Base-by-base conservation (phyloP, 768 basidiomycete species). In the Leccinum rimulosum region DNA sequence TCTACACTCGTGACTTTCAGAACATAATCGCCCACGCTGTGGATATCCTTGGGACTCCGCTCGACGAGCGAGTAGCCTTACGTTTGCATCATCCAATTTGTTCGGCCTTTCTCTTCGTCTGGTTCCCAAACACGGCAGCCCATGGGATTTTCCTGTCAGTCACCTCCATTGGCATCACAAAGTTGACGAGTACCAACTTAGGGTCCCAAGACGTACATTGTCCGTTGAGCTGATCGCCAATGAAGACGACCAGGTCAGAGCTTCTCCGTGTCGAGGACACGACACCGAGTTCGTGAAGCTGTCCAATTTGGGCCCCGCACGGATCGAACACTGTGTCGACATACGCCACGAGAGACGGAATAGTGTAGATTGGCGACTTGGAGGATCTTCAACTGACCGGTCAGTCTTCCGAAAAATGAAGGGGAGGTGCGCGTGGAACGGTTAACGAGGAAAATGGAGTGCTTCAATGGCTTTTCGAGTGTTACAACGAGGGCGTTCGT, bases 331-430 rank as follows among this genome's bases (percentile, higher is more conserved):
- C 69, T 2, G 89, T 88, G 60, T 97, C 94, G 81, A 68, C 96
- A 98, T 7, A 74, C 65, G 3, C 93, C 94, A 33, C 82, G 80
- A 4, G 86, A 84, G 52, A 95, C 91, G 0, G 91, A 91, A 74
- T 84, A 98, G 71, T 99, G 96, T 28, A 98, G 79, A 71, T 99
- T 96, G 6, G 96, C 96, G 33, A 98, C 82, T 75, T 94, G 90
- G 47, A 95, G 77, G 59, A 96, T 85, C 71, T 88, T 95, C 83
- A 95, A 95, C 52, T 83, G 87, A 4, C 96, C 96, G 27, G 25
- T 25, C 25, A 25, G 25, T 88, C 82, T 28, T 73, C 78, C 25
- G 87, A 86, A 76, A 99, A 97, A 63, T 91, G 91, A 2, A 93
- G 82, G 1, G 89, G 88, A 2, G 85, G 86, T 2, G 92, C 87